These are phyloP conservation scores for Thelonectria blattea DNA, from an alignment of 2,329 filamentous ascomycete species.

Conservation along the genomic window DNA sequence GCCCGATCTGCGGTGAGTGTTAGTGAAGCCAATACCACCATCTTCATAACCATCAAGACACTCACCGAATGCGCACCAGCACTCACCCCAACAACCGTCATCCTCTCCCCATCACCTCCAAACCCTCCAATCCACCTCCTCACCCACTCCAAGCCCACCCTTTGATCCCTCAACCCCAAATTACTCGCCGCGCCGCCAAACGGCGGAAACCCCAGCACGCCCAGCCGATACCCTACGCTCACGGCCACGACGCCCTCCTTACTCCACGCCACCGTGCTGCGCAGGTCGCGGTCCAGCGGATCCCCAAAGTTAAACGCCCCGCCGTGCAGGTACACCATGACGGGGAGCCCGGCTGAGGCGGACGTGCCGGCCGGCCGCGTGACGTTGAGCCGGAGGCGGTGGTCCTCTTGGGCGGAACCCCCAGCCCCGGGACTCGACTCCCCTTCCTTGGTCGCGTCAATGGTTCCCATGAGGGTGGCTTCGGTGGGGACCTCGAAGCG, in stretches of 20 bases:
- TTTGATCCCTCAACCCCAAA: constrained; percentile 68
- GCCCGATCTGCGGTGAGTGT: constrained; percentile 60
- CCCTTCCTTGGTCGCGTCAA: constrained; percentile 47
- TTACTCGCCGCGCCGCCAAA: constrained; percentile 63
- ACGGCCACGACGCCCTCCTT: constrained; percentile 60
- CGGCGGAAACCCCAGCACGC: constrained; percentile 72
- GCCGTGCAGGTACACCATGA: constrained; percentile 68
- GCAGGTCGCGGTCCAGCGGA: constrained; percentile 63
- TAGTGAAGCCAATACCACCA: constrained; percentile 19
- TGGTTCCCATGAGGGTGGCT: constrained; percentile 17
- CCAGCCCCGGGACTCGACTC: constrained; percentile 2
- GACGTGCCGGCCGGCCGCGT: constrained; percentile 46
- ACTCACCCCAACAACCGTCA: constrained; percentile 67
- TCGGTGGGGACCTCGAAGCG: constrained; percentile 51
- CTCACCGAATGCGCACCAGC: constrained; percentile 67
- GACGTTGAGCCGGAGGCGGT: constrained; percentile 61
- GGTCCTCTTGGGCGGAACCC: constrained; percentile 49
- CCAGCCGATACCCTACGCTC: constrained; percentile 68
- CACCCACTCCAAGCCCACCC: constrained; percentile 65
- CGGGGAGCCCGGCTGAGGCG: constrained; percentile 43
- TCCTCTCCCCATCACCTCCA: constrained; percentile 62
- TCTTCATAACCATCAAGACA: background rate
- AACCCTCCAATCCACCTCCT: constrained; percentile 63
- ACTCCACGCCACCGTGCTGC: constrained; percentile 64
- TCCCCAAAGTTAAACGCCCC: constrained; percentile 65